phyloP scores from a whole-genome alignment of 441 rosid species.

The Populus tomentosa region DNA sequence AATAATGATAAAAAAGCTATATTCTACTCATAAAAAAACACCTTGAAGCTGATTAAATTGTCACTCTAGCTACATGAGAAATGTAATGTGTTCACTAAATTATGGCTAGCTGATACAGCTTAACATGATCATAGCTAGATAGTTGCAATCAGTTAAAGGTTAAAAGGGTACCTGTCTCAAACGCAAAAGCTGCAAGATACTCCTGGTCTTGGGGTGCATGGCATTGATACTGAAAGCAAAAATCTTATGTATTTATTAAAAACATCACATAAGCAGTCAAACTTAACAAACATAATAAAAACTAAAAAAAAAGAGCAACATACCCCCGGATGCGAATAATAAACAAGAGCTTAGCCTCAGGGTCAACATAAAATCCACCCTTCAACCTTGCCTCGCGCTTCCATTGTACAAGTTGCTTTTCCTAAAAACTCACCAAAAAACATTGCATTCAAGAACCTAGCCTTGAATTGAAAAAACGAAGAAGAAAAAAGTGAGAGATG shows the following conservation, averaged over 20 bases:
- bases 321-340: constrained; percentile 83
- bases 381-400: constrained; percentile 79
- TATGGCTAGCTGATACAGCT: background rate
- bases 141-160: background rate
- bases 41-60: background rate
- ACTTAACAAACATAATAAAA: background rate
- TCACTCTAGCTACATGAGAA: background rate
- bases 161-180: constrained; percentile 55
- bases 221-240: constrained; percentile 60
- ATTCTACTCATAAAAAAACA: background rate
- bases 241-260: background rate
- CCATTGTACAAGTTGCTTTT: constrained; percentile 47
- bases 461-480: background rate
- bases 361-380: constrained; percentile 78
- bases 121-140: background rate
- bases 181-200: constrained; percentile 71
- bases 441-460: background rate
- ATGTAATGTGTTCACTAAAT: background rate
- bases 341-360: constrained; percentile 80
- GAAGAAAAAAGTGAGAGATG: background rate
- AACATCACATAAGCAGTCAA: constrained; percentile 11
- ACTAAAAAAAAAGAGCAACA: constrained; percentile 4
- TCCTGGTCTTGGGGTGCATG: constrained; percentile 71
- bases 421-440: constrained; percentile 18
- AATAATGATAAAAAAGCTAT: too few relatives aligned